Evolutionary conservation across 176 grass and related monocot species (phyloP), one percentile per base, ranked within the genome.

Genomic region (Chloris gayana): DNA sequence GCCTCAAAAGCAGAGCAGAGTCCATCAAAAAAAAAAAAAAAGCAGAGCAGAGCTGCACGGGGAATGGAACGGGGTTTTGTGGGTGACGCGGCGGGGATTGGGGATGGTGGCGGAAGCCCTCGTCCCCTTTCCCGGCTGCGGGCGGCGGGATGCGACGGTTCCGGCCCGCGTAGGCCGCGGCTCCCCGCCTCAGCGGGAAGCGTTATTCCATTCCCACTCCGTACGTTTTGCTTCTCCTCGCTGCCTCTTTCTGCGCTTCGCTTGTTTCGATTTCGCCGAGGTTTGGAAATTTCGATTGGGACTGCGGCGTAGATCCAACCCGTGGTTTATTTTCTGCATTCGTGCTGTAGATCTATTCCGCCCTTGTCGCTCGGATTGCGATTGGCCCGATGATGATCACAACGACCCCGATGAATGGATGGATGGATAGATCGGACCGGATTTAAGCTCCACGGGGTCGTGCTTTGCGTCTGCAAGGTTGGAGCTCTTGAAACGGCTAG

Each of bases 301-400:
- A 67, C 38, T 12, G 27, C 24, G 51, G 53, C 4, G 5, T 63
- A 32, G 41, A 64, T 82, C 49, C 6, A 6, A 0, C 62, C 13
- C 4, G 0, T 29, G 3, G 69, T 15, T 45, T 56, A 17, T 31
- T 30, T n/a, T 3, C 5, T 38, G 21, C 21, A 6, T 26, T 22
- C 10, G 0, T 44, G 0, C 3, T 65, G 17, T 30, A 12, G 6
- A 32, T 59, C 57, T 80, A 35, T 53, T 53, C 49, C 10, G 13
- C 5, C 13, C 24, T 62, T 21, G 38, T 26, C 39, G 75, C 14
- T 69, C 34, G 62, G 31, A 84, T 88, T 81, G 14, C 12, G 64
- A 0, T 30, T 81, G 37, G 77, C 87, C 70, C 64, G 64, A 80
- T 85, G 82, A 84, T 31, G 69, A 49, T 50, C 25, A 9, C 24